Conservation (phyloP, 352 stramenopile genomes). For the Pythium insidiosum region DNA sequence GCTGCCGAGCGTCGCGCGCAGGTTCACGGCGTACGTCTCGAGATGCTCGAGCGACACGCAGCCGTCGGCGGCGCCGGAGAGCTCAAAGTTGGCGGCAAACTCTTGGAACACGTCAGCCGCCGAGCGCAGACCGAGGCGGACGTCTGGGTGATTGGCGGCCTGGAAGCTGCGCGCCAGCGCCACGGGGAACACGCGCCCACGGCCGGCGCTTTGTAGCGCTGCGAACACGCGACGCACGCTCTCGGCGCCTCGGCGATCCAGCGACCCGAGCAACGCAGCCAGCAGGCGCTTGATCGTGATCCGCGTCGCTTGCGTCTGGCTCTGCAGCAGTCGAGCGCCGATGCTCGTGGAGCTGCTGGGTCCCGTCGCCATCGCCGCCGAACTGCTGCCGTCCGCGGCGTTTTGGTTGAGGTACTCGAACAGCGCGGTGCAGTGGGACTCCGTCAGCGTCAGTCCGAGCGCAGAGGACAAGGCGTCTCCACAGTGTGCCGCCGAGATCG, state of each 20-base stretch:
- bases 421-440: constrained; percentile 36
- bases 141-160: constrained; percentile 43
- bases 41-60: constrained; percentile 52
- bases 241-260: constrained; percentile 27
- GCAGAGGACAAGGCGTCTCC: constrained; percentile 26
- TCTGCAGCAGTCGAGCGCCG: constrained; percentile 28
- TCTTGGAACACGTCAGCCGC: constrained; percentile 50
- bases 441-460: constrained; percentile 29
- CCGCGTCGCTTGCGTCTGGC: constrained; percentile 23
- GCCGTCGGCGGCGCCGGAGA: constrained; percentile 30
- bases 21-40: constrained; percentile 47
- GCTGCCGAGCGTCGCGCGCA: constrained; percentile 37
- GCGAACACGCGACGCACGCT: constrained; percentile 31
- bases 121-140: constrained; percentile 32
- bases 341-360: too few species aligned
- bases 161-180: constrained; percentile 57
- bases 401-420: constrained; percentile 30
- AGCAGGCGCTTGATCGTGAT: constrained; percentile 33
- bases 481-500: constrained; percentile 31
- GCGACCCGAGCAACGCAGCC: constrained; percentile 24
- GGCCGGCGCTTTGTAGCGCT: constrained; percentile 30
- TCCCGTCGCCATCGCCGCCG: too few species aligned
- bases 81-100: constrained; percentile 59
- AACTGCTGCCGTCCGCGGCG: too few species aligned
- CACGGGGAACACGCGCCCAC: constrained; percentile 53